Base-by-base conservation (phyloP, 2,329 filamentous ascomycete genomes). In the Tolypocladium tropicale region DNA sequence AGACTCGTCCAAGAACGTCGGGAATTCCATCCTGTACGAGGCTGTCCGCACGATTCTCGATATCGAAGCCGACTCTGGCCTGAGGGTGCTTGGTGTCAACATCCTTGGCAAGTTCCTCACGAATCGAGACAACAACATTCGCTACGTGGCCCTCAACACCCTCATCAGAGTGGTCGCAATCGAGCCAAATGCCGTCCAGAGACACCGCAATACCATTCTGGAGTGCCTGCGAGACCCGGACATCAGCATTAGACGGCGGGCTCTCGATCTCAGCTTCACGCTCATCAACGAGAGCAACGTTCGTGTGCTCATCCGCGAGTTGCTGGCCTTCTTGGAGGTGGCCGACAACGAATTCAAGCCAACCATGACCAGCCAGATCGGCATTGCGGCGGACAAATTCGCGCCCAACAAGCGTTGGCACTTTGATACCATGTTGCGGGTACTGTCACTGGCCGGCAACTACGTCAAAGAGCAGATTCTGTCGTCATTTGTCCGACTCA, bases 91-190 rank as follows among this genome's bases (percentile, higher is more conserved):
- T 30, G 94, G 94, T 66, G 94, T 99, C 64, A 99, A 99, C 69
- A 99, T 99, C 62, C 83, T 99, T 28, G 94, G 95, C 69, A 99
- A 97, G 70, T 99, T 99, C 74, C 75, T 99, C 59, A 87, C 92
- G n/a, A 99, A 99, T 76, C 86, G 93, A 64, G 94, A 99, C 74
- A 99, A 99, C 78, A 99, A 99, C 69, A 99, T 99, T 65, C 88
- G 94, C 71, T 99, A 99, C 68, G 94, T 99, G 53, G 94, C 94
- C 21, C 78, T 99, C 53, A 99, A 99, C 73, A 99, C 94, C 0
- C 78, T 99, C 53, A 95, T 96, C 75, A 97, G 96, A 73, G 94
- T 99, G 21, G 94, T 99, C 51, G 94, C 94, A 4, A 92, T 99
- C 52, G 94, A 99, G 70, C 94, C 94, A 16, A 97, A 97, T 69